phyloP scores from a whole-genome alignment of 192 early-diverging fungal genomes.

The Backusella luteola region DNA sequence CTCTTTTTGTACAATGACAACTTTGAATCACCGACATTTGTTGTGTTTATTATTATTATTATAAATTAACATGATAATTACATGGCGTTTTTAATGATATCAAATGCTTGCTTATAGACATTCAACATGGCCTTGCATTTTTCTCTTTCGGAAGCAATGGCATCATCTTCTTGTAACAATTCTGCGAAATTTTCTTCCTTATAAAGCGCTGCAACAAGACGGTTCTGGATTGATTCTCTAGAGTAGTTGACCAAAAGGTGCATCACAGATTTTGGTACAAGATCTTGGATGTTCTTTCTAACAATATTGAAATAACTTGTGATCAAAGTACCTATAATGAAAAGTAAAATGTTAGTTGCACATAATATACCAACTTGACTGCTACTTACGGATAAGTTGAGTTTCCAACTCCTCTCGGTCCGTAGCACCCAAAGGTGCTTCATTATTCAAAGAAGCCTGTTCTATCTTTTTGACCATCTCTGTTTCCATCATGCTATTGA shows the following conservation, averaged over 20 bases:
- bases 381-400: conserved; percentile 66
- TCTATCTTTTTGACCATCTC: conserved; percentile 37
- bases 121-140: conserved; percentile 77
- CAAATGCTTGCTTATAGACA: conserved; percentile 77
- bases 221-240: conserved; percentile 72
- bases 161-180: conserved; percentile 75
- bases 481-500: conserved; percentile 35
- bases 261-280: conserved; percentile 84
- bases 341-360: neutral
- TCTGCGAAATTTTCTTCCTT: conserved; percentile 67
- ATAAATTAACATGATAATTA: neutral
- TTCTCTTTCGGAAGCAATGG: conserved; percentile 65
- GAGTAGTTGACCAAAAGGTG: conserved; percentile 76
- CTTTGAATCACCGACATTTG: neutral
- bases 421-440: conserved; percentile 19
- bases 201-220: conserved; percentile 72
- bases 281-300: conserved; percentile 76
- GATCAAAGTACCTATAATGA: conserved; percentile 52
- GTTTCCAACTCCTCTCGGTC: conserved; percentile 75
- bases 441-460: conserved; percentile 39
- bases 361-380: neutral
- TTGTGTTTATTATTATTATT: neutral
- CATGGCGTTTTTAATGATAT: conserved; percentile 47
- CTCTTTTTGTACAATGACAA: neutral
- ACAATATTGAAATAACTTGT: conserved; percentile 78